Evolutionary conservation across 2,329 filamentous ascomycete species (phyloP).

Genomic region (Xylariaceae sp.): DNA sequence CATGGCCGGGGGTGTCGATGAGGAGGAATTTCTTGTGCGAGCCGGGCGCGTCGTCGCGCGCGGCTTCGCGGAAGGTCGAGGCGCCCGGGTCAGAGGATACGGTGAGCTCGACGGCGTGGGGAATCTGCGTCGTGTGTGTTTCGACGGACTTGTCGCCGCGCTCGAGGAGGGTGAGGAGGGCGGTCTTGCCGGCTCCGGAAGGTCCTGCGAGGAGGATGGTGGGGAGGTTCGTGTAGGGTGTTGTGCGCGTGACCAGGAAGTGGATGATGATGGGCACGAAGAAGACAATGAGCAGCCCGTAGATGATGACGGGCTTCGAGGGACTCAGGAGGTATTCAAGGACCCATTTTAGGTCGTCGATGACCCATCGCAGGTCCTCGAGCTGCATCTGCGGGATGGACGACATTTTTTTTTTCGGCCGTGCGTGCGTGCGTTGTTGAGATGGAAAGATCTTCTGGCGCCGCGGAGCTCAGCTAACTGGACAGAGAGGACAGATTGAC

Average conservation of each 20-base stretch:
- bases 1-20: slow-evolving; percentile 89
- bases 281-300: slow-evolving; percentile 67
- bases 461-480: too few relatives aligned
- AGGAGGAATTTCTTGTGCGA: slow-evolving; percentile 67
- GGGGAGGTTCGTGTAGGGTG: slow-evolving; percentile 62
- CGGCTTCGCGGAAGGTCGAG: slow-evolving; percentile 44
- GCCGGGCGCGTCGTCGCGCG: slow-evolving; percentile 51
- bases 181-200: slow-evolving; percentile 79
- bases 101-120: slow-evolving; percentile 51
- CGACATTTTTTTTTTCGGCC: slow-evolving; percentile 8
- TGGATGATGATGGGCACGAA: slow-evolving; percentile 74
- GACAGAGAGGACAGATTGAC: not conserved
- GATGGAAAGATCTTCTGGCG: not conserved
- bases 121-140: slow-evolving; percentile 53
- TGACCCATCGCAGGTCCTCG: too few relatives aligned
- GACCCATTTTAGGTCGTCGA: slow-evolving; percentile 34
- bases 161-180: slow-evolving; percentile 70
- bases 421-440: not conserved
- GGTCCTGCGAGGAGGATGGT: slow-evolving; percentile 78
- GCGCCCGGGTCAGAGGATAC: slow-evolving; percentile 41
- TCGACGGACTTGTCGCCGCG: slow-evolving; percentile 42
- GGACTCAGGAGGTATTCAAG: slow-evolving; percentile 54
- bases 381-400: slow-evolving; percentile 24
- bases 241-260: slow-evolving; percentile 62
- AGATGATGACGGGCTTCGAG: slow-evolving; percentile 55